Evolutionary conservation across 164 flowering plant genomes (phyloP).

Genomic region (Umbellularia californica): DNA sequence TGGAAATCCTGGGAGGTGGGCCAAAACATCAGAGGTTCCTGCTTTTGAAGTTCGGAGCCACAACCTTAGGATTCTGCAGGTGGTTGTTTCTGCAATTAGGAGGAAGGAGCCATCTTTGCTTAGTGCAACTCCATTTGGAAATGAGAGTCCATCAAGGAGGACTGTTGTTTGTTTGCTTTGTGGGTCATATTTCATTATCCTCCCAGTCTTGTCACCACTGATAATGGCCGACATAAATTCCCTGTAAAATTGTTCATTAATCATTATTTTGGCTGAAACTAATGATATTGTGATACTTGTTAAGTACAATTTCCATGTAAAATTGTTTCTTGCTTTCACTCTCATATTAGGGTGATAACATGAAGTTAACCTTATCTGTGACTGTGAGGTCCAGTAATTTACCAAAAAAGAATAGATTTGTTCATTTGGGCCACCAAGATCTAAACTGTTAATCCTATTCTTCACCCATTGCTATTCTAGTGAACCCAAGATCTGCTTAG

Average conservation of each 20-base stretch:
- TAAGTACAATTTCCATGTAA: no score
- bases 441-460: no score
- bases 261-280: no score
- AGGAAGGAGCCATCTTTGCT: slow-evolving; percentile 30
- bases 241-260: slow-evolving; percentile 3
- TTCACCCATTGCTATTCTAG: no score
- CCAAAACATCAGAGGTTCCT: slow-evolving; percentile 9
- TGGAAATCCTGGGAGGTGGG: slow-evolving; percentile 23
- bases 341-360: no score
- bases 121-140: slow-evolving; percentile 44
- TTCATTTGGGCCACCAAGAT: no score
- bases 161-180: slow-evolving; percentile 20
- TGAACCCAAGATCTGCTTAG: no score
- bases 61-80: slow-evolving; percentile 7
- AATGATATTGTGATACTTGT: no score
- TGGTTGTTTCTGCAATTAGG: slow-evolving; percentile 18
- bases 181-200: slow-evolving; percentile 38
- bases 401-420: no score
- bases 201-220: slow-evolving; percentile 37
- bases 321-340: no score
- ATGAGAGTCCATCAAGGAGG: slow-evolving; percentile 17
- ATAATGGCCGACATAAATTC: slow-evolving; percentile 3
- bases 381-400: no score
- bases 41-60: slow-evolving; percentile 22
- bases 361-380: no score